Evolutionary conservation across 1,284 basidiomycete genomes (phyloP).

Genomic region (Somion occarium): DNA sequence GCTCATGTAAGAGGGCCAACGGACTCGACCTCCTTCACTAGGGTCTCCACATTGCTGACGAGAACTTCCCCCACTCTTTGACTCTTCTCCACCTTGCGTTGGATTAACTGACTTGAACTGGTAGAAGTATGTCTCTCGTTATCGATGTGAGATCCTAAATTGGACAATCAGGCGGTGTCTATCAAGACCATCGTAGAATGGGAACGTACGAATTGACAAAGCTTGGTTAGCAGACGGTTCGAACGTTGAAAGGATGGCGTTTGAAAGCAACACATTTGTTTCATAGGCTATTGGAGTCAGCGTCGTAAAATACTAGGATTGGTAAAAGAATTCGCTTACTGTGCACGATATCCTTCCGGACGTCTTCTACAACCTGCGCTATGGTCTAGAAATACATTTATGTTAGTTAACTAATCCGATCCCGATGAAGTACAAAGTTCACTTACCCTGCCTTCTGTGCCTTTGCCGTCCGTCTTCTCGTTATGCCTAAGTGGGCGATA

Average conservation of each 20-base stretch:
- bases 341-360: neutral
- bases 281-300: neutral
- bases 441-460: too few species aligned
- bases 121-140: too few species aligned
- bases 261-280: neutral
- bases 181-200: too few species aligned
- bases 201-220: neutral
- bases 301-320: neutral
- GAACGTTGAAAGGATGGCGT: neutral
- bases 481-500: neutral
- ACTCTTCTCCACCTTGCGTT: neutral
- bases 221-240: neutral
- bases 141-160: too few species aligned
- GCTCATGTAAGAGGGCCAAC: too few species aligned
- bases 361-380: neutral
- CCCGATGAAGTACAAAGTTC: too few species aligned
- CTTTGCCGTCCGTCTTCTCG: neutral
- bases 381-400: neutral
- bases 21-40: neutral
- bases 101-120: too few species aligned
- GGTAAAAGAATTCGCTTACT: neutral
- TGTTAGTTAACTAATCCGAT: too few species aligned
- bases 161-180: too few species aligned
- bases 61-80: conserved; percentile 1
- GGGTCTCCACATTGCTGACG: neutral